Conservation (phyloP, 176 grass and related monocot genomes). For the Tuctoria greenei region DNA sequence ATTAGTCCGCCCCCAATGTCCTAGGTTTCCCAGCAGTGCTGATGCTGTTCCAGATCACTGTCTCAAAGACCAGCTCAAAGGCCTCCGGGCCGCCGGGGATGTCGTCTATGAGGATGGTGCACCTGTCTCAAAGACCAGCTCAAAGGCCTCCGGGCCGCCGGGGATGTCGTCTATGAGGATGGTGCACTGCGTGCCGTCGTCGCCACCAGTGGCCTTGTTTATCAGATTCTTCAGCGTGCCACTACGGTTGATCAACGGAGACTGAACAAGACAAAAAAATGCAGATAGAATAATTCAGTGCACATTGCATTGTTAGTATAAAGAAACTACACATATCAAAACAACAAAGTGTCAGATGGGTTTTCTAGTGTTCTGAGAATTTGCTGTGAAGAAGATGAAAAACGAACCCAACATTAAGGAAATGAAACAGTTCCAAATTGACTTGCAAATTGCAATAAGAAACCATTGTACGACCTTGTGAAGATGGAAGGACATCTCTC, state of each 20-base stretch:
- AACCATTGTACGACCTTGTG: conserved; percentile 65
- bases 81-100: no score
- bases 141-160: conserved; percentile 55
- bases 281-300: background rate
- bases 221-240: conserved; percentile 58
- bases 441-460: background rate
- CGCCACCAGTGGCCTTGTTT: conserved; percentile 25
- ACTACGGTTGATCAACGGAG: conserved; percentile 59
- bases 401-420: background rate
- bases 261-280: conserved; percentile 39
- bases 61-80: no score
- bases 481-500: conserved; percentile 58
- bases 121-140: no score
- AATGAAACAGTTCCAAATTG: no score
- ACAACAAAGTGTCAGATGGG: no score
- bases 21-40: conserved; percentile 25
- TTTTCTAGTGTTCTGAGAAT: background rate
- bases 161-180: conserved; percentile 62
- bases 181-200: conserved; percentile 15
- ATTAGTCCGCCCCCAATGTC: conserved; percentile 60
- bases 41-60: conserved; percentile 75
- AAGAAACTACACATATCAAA: no score
- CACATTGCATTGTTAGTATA: background rate
- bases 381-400: background rate
- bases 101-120: no score